A percentile compares a stretch with the other conserved stretches of the same genome.
Evolutionary conservation across 2,329 filamentous ascomycete genomes (phyloP).

Genomic region (Elsinoe australis): DNA sequence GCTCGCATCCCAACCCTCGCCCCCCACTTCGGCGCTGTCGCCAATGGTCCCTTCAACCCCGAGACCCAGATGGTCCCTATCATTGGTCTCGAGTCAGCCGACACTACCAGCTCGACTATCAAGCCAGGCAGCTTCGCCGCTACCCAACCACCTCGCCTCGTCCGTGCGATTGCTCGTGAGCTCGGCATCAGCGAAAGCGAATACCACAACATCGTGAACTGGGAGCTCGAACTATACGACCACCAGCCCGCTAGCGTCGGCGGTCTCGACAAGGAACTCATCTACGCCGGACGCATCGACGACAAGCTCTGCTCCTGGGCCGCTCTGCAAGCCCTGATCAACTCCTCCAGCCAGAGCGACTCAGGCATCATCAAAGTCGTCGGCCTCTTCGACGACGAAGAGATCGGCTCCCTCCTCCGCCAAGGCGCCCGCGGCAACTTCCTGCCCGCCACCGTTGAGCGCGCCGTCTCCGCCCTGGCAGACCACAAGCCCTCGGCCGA

Average conservation of each 20-base stretch:
- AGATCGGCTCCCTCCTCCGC: constrained; percentile 83
- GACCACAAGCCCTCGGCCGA: constrained; percentile 39
- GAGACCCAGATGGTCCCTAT: constrained; percentile 95
- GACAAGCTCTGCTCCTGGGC: constrained; percentile 97
- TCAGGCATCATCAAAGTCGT: constrained; percentile 75
- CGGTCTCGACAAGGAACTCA: constrained; percentile 84
- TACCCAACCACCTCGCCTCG: constrained; percentile 77
- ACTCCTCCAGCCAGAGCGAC: constrained; percentile 45
- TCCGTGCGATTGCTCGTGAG: constrained; percentile 71
- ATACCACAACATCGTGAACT: constrained; percentile 71
- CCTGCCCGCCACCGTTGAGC: constrained; percentile 70
- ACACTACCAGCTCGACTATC: constrained; percentile 27
- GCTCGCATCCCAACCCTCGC: constrained; percentile 86
- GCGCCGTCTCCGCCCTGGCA: constrained; percentile 64
- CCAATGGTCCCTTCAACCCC: constrained; percentile 61
- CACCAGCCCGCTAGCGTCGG: constrained; percentile 74
- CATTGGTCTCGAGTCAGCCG: constrained; percentile 74
- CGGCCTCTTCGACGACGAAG: constrained; percentile 94
- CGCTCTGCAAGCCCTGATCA: constrained; percentile 72
- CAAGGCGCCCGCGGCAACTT: constrained; percentile 90
- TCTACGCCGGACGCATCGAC: constrained; percentile 90
- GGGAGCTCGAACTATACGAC: constrained; percentile 95
- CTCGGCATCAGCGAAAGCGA: constrained; percentile 58
- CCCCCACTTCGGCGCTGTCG: constrained; percentile 78
- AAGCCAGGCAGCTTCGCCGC: constrained; percentile 61